Percentiles rank a stretch among this genome's conserved stretches.
Evolutionary conservation across 768 basidiomycete genomes (phyloP).

Genomic region (Polyporus arcularius): DNA sequence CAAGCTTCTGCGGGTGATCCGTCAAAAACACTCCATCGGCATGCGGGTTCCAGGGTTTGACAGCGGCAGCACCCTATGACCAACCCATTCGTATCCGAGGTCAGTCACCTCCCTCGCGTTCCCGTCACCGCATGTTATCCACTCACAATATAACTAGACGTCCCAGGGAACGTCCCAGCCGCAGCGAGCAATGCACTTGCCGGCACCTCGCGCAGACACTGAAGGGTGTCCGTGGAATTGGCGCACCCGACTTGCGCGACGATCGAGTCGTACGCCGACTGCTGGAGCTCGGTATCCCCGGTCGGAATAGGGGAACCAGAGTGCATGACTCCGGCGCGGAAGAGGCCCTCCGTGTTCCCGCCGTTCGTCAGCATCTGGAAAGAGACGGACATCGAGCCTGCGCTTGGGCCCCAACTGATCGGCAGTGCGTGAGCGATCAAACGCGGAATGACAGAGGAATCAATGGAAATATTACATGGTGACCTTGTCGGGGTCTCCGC

Average conservation of each 20-base stretch:
- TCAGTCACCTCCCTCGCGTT: too few relatives aligned
- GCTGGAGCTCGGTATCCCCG: conserved; percentile 25
- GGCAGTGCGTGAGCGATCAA: conserved; percentile 27
- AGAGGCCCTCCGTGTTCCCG: conserved; percentile 26
- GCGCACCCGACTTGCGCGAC: conserved; percentile 40
- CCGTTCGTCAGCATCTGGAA: conserved; percentile 29
- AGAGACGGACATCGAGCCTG: conserved; percentile 38
- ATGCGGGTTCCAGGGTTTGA: conserved; percentile 28
- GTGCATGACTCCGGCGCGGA: conserved; percentile 42
- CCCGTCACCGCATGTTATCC: too few relatives aligned
- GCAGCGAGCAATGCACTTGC: too few relatives aligned
- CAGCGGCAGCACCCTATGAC: conserved; percentile 9
- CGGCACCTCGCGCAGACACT: conserved; percentile 44
- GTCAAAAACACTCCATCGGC: conserved; percentile 29
- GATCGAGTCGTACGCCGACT: conserved; percentile 42
- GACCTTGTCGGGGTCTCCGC: conserved; percentile 45
- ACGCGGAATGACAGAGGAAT: not conserved
- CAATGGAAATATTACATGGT: conserved; percentile 33
- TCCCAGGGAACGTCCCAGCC: conserved; percentile 33
- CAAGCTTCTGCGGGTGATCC: conserved; percentile 21
- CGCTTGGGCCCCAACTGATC: conserved; percentile 36
- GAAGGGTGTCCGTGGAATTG: conserved; percentile 34
- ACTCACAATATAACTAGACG: conserved; percentile 30
- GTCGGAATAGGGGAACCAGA: conserved; percentile 17
- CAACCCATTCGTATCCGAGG: too few relatives aligned